A percentile compares a stretch with the other conserved stretches of the same genome.
Evolutionary conservation across 805 yeast genomes (phyloP).

Genomic region (Candida tammaniensis): DNA sequence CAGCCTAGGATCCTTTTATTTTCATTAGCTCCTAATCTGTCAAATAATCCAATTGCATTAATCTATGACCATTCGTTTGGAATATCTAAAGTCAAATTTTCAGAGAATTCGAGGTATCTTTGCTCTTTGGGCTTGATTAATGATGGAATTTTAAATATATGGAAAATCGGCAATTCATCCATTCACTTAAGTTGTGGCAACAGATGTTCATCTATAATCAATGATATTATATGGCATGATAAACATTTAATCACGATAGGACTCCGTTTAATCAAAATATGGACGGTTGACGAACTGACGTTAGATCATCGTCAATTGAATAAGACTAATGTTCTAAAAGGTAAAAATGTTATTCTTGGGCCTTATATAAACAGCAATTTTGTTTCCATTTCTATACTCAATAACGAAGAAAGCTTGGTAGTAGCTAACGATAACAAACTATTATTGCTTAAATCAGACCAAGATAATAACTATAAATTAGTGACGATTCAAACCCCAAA

Average conservation of each 20-base stretch:
- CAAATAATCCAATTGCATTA: slow-evolving; percentile 48
- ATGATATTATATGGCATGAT: slow-evolving; percentile 56
- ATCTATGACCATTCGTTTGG: slow-evolving; percentile 68
- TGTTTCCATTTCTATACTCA: slow-evolving; percentile 34
- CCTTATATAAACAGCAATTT: slow-evolving; percentile 48
- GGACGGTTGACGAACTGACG: slow-evolving; percentile 46
- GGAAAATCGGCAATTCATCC: slow-evolving; percentile 39
- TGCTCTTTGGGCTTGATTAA: slow-evolving; percentile 65
- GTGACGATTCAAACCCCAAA: slow-evolving; percentile 15
- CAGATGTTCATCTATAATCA: slow-evolving; percentile 59
- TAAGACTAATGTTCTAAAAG: slow-evolving; percentile 39
- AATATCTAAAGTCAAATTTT: slow-evolving; percentile 50
- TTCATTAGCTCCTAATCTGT: slow-evolving; percentile 51
- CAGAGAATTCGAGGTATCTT: slow-evolving; percentile 53
- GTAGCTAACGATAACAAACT: slow-evolving; percentile 32
- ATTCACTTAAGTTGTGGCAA: slow-evolving; percentile 48
- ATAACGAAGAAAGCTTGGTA: slow-evolving; percentile 35
- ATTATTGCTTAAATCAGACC: slow-evolving; percentile 20
- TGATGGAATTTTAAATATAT: slow-evolving; percentile 65
- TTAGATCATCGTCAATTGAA: slow-evolving; percentile 9
- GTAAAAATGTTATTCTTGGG: slow-evolving; percentile 60
- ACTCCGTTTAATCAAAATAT: slow-evolving; percentile 56
- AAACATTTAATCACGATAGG: slow-evolving; percentile 55
- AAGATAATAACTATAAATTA: slow-evolving; percentile 13
- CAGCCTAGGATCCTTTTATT: slow-evolving; percentile 62